Evolutionary conservation across 441 rosid genomes (phyloP), one percentile per base, ranked within the genome.

Genomic region (Pelargonium cotyledonis): DNA sequence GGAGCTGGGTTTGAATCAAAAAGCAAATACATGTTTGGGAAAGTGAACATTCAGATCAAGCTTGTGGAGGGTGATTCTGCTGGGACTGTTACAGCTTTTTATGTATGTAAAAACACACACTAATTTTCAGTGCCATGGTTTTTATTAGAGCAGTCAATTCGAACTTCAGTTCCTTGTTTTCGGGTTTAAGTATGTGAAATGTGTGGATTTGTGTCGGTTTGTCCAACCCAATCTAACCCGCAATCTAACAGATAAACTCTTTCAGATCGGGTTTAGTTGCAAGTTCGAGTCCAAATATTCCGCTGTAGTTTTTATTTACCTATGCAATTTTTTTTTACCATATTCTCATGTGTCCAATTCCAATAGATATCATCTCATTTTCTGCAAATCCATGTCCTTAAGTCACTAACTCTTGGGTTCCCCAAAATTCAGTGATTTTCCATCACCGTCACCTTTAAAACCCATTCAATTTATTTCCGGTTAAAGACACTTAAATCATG

Each of bases 1-100:
- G 99, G 99, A 21, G 90, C 97, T 82, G 97, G 99, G 41, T 94
- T 94, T 76, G 82, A 81, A 19, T 91, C 97, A 9, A 94, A 87
- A 75, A 89, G 76, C 88, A 91, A 87, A 77, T 94, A 91, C 55
- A 26, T 91, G 88, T 94, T 94, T 23, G 98, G 97, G 18, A 91
- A 91, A 79, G 96, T 91, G 38, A 80, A 89, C 43, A 72, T 84
- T 4, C 96, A 91, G 84, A 91, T 95, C 67, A 95, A 95, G 84
- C 96, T 95, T 31, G 97, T 91, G 0, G 97, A 86, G 58, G 87
- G 90, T 26, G 91, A 85, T 72, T 89, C 90, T 61, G 96, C 93
- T 11, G 93, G 97, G 68, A 90, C 97, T 19, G 98, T 88, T 11
- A 88, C 97, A 73, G 96, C 97, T 62, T 90, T 83, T 83, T 92